Percentiles rank a stretch among this genome's conserved stretches.
Evolutionary conservation across 2,329 filamentous ascomycete species (phyloP).

Genomic region (Cyphellophora europaea): DNA sequence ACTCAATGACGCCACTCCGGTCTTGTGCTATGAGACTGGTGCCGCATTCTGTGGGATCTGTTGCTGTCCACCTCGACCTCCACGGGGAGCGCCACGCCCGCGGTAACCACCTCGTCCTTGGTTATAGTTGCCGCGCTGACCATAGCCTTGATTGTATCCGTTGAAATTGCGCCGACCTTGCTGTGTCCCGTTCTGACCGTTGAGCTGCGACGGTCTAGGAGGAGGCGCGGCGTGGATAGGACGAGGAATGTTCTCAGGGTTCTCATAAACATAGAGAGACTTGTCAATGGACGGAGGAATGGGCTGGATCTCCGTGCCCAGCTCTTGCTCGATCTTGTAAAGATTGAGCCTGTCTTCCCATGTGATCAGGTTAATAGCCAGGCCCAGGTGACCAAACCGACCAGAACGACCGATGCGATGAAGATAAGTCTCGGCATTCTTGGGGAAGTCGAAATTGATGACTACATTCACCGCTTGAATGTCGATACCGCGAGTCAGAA

Average conservation of each 20-base stretch:
- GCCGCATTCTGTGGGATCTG: slow-evolving; percentile 3
- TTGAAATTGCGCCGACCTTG: slow-evolving; percentile 10
- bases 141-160: slow-evolving; percentile 19
- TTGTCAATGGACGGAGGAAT: slow-evolving; percentile 94
- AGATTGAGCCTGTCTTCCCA: slow-evolving; percentile 99
- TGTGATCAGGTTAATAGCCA: slow-evolving; percentile 98
- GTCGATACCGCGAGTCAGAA: slow-evolving; percentile 96
- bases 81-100: slow-evolving; percentile 15
- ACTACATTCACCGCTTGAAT: slow-evolving; percentile 99
- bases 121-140: slow-evolving; percentile 25
- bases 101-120: slow-evolving; percentile 32
- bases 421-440: slow-evolving; percentile 97
- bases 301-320: slow-evolving; percentile 95
- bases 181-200: slow-evolving; percentile 9
- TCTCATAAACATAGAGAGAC: slow-evolving; percentile 95
- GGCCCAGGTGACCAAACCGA: slow-evolving; percentile 89
- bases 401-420: slow-evolving; percentile 97
- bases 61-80: slow-evolving; percentile 5
- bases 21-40: neutral
- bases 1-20: neutral
- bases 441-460: slow-evolving; percentile 99
- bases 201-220: slow-evolving; percentile 6
- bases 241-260: slow-evolving; percentile 86
- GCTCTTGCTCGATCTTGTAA: slow-evolving; percentile 95
- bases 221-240: slow-evolving; percentile 36